Evolutionary conservation across 306 rosid species (phyloP), one percentile per base, ranked within the genome.

Genomic region (Cucurbita pepo): DNA sequence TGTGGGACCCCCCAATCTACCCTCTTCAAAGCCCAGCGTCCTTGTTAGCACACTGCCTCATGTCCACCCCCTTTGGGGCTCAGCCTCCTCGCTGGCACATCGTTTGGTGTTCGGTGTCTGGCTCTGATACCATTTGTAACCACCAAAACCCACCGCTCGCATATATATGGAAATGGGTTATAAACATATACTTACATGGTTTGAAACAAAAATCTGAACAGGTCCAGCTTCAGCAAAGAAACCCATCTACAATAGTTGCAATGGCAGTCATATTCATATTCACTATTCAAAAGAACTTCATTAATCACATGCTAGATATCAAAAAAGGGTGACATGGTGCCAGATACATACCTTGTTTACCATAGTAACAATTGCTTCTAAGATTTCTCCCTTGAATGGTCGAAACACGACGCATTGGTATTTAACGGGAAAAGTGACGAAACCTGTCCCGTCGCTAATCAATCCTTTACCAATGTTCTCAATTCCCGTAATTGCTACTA

Each of bases 181-280:
- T 9, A 11, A 64, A 40, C 61, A 1, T 72, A 62, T 19, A 69
- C 96, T 78, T 79, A 90, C 97, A 81, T 94, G 99, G 84, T 89
- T 94, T 62, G 99, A 94, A 83, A 94, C 97, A 53, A 91, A 91
- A 77, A 94, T 94, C 79, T 94, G 97, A 75, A 94, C 99, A 19
- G 99, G 99, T 55, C 99, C 99, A 72, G 99, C 99, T 81, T 91
- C 97, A 34, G 99, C 99, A 2, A 94, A 94, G 80, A 91, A 94
- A 1, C 97, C 99, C 97, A 94, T 94, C 97, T 90, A 81, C 14
- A 51, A 48, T 66, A 76, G 73, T 69, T 75, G 53, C n/a, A 79
- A 25, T 71, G 72, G 52, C 51, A 45, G 75, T 77, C 52, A 54
- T 60, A 21, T 18, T 76, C 48, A 40, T 60, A 43, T 19, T 76